phyloP scores from a whole-genome alignment of 495 filamentous ascomycete species.

The Sabuloglossum arenarium region DNA sequence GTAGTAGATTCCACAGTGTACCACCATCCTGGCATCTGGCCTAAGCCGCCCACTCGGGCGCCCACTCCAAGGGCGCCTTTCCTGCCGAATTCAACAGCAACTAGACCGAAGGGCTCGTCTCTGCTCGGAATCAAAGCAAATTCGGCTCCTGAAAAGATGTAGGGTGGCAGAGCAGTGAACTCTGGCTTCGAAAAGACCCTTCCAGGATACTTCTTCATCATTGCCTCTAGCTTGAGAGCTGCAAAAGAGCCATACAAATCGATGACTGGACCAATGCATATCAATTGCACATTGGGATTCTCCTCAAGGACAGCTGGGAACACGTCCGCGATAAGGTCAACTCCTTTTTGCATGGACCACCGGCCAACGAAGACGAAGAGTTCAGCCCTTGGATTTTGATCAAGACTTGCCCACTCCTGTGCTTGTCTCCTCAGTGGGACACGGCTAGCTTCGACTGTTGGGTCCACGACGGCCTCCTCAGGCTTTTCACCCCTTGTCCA shows the following conservation, averaged over 20 bases:
- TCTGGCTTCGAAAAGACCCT: slow-evolving; percentile 58
- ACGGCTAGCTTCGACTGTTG: slow-evolving; percentile 32
- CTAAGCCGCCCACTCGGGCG: slow-evolving; percentile 43
- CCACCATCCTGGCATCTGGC: slow-evolving; percentile 68
- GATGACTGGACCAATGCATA: slow-evolving; percentile 53
- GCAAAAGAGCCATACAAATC: slow-evolving; percentile 65
- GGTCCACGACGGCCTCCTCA: slow-evolving; percentile 32
- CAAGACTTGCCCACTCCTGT: slow-evolving; percentile 55
- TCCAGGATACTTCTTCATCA: slow-evolving; percentile 54
- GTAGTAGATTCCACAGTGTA: slow-evolving; percentile 48
- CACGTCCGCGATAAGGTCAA: slow-evolving; percentile 60
- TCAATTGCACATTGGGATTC: slow-evolving; percentile 44
- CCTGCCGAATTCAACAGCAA: slow-evolving; percentile 60
- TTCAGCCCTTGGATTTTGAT: slow-evolving; percentile 43
- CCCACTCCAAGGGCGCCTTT: slow-evolving; percentile 62
- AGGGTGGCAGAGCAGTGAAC: slow-evolving; percentile 53
- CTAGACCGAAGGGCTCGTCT: slow-evolving; percentile 64
- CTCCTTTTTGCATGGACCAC: slow-evolving; percentile 62
- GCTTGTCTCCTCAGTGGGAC: slow-evolving; percentile 41
- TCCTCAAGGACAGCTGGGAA: slow-evolving; percentile 52
- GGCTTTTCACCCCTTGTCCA: slow-evolving; percentile 32
- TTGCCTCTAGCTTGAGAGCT: slow-evolving; percentile 44
- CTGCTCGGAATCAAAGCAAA: slow-evolving; percentile 62
- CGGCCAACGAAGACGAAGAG: slow-evolving; percentile 61
- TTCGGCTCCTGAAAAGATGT: slow-evolving; percentile 58